Conservation (phyloP, 192 early-diverging fungal species). For the Umbelopsis isabellina region DNA sequence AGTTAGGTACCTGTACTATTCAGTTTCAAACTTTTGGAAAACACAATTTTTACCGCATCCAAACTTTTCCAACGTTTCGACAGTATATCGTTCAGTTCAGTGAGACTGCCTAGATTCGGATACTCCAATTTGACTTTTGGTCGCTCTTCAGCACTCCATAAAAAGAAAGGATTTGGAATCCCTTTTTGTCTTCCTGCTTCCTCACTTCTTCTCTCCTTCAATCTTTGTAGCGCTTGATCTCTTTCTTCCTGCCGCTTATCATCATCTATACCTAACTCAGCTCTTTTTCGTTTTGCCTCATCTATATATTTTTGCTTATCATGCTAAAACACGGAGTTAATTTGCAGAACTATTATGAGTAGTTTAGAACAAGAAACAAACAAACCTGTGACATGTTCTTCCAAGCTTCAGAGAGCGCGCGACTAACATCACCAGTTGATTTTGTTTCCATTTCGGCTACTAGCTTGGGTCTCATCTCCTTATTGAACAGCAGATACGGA, state of each 20-base stretch:
- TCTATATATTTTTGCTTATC: constrained; percentile 8
- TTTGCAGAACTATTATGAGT: not conserved
- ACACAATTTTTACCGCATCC: not conserved
- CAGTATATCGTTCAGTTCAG: not conserved
- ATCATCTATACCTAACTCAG: not conserved
- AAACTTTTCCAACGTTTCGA: not conserved
- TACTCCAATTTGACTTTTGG: not conserved
- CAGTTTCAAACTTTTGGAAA: not conserved
- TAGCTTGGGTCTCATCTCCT: not conserved
- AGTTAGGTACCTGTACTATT: not conserved
- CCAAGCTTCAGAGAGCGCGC: not conserved
- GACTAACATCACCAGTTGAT: not conserved
- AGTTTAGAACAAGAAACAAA: not conserved
- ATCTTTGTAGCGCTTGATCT: too few species aligned
- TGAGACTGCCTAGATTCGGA: not conserved
- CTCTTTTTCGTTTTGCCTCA: not conserved
- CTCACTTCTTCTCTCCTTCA: too few species aligned
- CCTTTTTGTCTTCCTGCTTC: not conserved
- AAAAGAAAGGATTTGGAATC: constrained; percentile 9
- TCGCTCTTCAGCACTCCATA: constrained; percentile 3
- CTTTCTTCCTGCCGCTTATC: too few species aligned
- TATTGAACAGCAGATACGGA: constrained; percentile 6
- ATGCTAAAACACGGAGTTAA: not conserved
- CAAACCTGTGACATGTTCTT: not conserved
- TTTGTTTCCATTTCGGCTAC: not conserved